Evolutionary conservation across 2,329 filamentous ascomycete genomes (phyloP).

Genomic region (Aspergillus sp.): DNA sequence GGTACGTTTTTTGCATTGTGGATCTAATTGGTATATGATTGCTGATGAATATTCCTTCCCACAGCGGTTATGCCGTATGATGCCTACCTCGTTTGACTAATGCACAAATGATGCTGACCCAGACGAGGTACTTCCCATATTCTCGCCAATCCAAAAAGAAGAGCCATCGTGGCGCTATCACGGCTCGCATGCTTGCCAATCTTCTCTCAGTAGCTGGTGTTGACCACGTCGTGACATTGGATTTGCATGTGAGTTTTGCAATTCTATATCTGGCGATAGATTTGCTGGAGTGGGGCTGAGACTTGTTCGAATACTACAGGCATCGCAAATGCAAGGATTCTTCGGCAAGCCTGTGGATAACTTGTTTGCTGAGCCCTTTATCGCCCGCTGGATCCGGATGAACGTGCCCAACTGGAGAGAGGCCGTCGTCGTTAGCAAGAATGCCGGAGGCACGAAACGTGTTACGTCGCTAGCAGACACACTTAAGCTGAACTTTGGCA

Average conservation of each 20-base stretch:
- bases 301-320: slow-evolving; percentile 33
- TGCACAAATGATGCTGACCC: slow-evolving; percentile 31
- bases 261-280: neutral
- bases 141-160: slow-evolving; percentile 99
- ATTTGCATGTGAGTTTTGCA: slow-evolving; percentile 64
- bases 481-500: slow-evolving; percentile 93
- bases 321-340: slow-evolving; percentile 98
- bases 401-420: slow-evolving; percentile 81
- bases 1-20: slow-evolving; percentile 51
- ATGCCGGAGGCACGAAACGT: slow-evolving; percentile 91
- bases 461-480: slow-evolving; percentile 94
- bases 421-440: slow-evolving; percentile 95
- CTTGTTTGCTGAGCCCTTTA: slow-evolving; percentile 87
- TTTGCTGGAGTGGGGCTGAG: slow-evolving; percentile 2
- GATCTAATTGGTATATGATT: slow-evolving; percentile 1
- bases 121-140: slow-evolving; percentile 80
- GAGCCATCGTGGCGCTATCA: slow-evolving; percentile 90
- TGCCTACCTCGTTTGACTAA: slow-evolving; percentile 23
- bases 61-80: slow-evolving; percentile 44
- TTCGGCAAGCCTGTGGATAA: slow-evolving; percentile 98
- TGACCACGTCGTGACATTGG: slow-evolving; percentile 95
- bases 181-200: slow-evolving; percentile 94
- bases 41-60: slow-evolving; percentile 11
- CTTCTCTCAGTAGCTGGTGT: slow-evolving; percentile 88
- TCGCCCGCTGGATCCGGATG: slow-evolving; percentile 88